Percentiles rank a stretch among this genome's conserved stretches.
These are phyloP conservation scores for Panus rudis DNA, from an alignment of 768 basidiomycete genomes.

Conservation along the genomic window DNA sequence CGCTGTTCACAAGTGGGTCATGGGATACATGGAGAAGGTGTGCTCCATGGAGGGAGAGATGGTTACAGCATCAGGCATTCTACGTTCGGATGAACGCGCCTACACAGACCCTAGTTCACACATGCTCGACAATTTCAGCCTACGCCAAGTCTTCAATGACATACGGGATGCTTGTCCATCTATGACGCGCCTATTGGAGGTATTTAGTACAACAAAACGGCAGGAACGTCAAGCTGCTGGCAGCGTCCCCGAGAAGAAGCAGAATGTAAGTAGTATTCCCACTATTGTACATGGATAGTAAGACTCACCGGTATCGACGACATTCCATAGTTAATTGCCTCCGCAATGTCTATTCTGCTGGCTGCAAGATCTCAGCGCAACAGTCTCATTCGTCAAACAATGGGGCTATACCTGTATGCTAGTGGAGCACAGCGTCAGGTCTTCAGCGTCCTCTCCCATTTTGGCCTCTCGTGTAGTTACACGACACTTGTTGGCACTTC, in stretches of 20 bases:
- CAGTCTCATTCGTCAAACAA: conserved; percentile 20
- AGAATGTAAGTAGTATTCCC: conserved; percentile 7
- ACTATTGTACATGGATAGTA: neutral
- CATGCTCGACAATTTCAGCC: conserved; percentile 6
- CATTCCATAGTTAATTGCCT: conserved; percentile 20
- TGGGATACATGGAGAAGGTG: conserved; percentile 12
- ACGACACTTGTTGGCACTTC: conserved; percentile 15
- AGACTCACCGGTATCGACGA: neutral
- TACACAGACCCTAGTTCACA: neutral
- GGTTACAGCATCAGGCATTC: conserved; percentile 1
- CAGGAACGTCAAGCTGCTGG: conserved; percentile 1
- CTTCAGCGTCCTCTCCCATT: conserved; percentile 22
- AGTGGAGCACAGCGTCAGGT: conserved; percentile 26
- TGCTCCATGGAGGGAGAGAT: conserved; percentile 9
- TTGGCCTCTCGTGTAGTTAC: conserved; percentile 28
- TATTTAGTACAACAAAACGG: conserved; percentile 7
- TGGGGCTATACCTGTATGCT: conserved; percentile 27
- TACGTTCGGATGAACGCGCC: conserved; percentile 4
- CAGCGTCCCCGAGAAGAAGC: conserved; percentile 3
- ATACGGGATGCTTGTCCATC: conserved; percentile 6
- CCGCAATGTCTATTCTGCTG: conserved; percentile 14
- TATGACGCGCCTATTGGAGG: conserved; percentile 1
- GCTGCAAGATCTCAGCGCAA: conserved; percentile 28
- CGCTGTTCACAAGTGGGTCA: conserved; percentile 20
- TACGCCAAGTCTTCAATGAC: neutral